Evolutionary conservation across 306 rosid genomes (phyloP), one percentile per base, ranked within the genome.

Genomic region (Sechiopsis laciniata): DNA sequence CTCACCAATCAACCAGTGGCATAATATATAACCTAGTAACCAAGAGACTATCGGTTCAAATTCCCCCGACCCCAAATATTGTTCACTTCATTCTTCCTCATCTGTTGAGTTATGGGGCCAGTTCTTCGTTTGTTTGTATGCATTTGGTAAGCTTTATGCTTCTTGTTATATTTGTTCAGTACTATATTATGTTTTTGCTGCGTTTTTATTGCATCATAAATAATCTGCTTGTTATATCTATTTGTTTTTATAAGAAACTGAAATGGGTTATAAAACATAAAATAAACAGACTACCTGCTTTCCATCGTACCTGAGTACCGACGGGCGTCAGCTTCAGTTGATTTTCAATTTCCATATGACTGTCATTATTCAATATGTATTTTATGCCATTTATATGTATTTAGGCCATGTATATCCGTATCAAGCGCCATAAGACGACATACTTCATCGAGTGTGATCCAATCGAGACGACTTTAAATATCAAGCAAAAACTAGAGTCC

Each of bases 361-460:
- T 52, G 45, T 51, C 12, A 35, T 24, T 32, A n/a, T 72, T 29
- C 63, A 26, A 24, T 71, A 52, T 26, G 24, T 71, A 4, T 68
- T 7, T 21, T 45, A 11, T 66, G 37, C 20, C 73, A 48, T 21
- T 13, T 45, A 32, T 63, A 54, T 55, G 76, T 77, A 65, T 37
- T 5, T 70, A 83, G 96, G 96, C 95, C 63, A 93, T 88, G 91
- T 93, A 90, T 78, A 88, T 93, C 74, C 97, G 96, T 24, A 86
- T 88, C 75, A 90, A 93, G 82, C 96, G 89, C 40, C 54, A 26
- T 29, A 90, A 90, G 89, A 88, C 97, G 55, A 90, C 97, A 21
- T 90, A 90, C 88, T 93, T 93, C 82, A 93, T 90, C 83, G 86
- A 85, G 85, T 90, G 96, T 76, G 92, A 93, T 80, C 94, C 97